Evolutionary conservation across 2,329 filamentous ascomycete genomes (phyloP).

Genomic region (Calycina herbarum): DNA sequence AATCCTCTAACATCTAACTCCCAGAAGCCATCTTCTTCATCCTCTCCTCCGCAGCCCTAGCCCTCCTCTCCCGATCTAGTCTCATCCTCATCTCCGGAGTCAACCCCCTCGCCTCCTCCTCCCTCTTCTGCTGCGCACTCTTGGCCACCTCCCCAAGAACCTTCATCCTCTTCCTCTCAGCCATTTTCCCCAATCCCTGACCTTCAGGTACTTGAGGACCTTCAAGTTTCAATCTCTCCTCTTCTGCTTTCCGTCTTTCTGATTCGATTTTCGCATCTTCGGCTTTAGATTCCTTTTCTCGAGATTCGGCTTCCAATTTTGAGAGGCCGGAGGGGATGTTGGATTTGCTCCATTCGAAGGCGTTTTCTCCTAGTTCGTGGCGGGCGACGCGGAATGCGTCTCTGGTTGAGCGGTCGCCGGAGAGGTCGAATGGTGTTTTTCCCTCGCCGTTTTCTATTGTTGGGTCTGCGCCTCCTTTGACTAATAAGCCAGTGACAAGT

Average conservation of each 20-base stretch:
- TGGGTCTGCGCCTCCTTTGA: slow-evolving; percentile 74
- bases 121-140: slow-evolving; percentile 76
- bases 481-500: slow-evolving; percentile 74
- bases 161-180: slow-evolving; percentile 51
- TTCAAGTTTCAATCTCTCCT: slow-evolving; percentile 69
- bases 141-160: slow-evolving; percentile 62
- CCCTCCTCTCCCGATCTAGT: slow-evolving; percentile 84
- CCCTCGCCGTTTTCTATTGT: slow-evolving; percentile 69
- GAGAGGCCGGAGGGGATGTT: slow-evolving; percentile 71
- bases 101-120: slow-evolving; percentile 81
- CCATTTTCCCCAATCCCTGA: slow-evolving; percentile 38
- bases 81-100: slow-evolving; percentile 83
- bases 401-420: slow-evolving; percentile 80
- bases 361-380: slow-evolving; percentile 72
- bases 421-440: slow-evolving; percentile 83
- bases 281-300: slow-evolving; percentile 68
- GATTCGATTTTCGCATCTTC: slow-evolving; percentile 69
- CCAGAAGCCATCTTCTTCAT: slow-evolving; percentile 48
- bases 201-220: slow-evolving; percentile 55
- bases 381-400: slow-evolving; percentile 91
- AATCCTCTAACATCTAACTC: neutral
- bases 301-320: slow-evolving; percentile 67
- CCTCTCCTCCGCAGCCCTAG: slow-evolving; percentile 87
- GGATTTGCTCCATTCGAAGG: slow-evolving; percentile 77
- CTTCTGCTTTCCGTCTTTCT: slow-evolving; percentile 70